Evolutionary conservation across 495 filamentous ascomycete genomes (phyloP).

Genomic region (Tuber calosporum): DNA sequence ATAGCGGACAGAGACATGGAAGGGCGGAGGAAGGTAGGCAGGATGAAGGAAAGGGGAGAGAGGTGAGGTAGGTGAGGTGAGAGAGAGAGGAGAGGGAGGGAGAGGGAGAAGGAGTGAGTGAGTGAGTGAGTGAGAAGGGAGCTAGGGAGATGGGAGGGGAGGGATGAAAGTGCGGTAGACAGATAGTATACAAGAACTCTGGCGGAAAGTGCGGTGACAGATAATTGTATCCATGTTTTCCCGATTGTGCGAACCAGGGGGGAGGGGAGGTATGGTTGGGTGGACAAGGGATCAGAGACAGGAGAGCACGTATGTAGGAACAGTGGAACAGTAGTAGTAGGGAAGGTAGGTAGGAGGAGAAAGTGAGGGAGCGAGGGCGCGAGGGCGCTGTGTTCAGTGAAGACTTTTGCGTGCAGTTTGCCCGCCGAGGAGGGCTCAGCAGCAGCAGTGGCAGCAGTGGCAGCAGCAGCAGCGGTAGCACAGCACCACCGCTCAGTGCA

Average conservation of each 20-base stretch:
- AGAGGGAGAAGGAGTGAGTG: not conserved
- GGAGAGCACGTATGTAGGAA: conserved; percentile 29
- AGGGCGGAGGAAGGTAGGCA: not conserved
- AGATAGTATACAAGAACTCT: not conserved
- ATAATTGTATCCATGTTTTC: conserved; percentile 37
- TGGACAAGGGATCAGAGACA: conserved; percentile 33
- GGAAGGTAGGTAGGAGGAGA: not conserved
- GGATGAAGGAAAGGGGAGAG: not conserved
- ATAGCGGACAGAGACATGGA: not conserved
- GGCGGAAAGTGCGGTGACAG: conserved; percentile 35
- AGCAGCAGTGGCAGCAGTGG: not conserved
- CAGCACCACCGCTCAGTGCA: not conserved
- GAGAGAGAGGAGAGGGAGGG: not conserved
- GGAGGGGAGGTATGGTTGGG: not conserved
- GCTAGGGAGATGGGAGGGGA: not conserved
- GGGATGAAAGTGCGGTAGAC: not conserved
- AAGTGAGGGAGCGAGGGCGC: not conserved
- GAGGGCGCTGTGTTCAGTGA: conserved; percentile 30
- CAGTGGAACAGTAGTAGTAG: not conserved
- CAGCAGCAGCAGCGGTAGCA: too few species aligned
- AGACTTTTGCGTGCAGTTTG: conserved; percentile 29
- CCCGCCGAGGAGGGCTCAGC: not conserved
- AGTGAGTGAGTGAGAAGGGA: not conserved
- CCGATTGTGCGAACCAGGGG: conserved; percentile 29
- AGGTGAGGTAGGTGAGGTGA: not conserved